phyloP scores from a whole-genome alignment of 139 green algal genomes.

The Dunaliella primolecta region DNA sequence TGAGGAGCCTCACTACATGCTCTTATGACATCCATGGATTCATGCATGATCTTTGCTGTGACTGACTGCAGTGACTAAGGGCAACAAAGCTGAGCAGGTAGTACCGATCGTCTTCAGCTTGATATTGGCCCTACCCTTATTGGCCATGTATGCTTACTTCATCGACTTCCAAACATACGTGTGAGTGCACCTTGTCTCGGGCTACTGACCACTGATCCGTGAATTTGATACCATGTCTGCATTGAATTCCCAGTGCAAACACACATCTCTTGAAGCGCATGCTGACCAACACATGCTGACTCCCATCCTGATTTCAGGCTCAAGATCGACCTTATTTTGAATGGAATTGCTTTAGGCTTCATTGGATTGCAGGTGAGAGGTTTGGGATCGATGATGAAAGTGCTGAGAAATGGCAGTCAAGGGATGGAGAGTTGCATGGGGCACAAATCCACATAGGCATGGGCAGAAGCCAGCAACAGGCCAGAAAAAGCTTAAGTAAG shows the following conservation, averaged over 20 bases:
- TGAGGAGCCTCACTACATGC: too few relatives aligned
- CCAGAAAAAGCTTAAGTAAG: too few relatives aligned
- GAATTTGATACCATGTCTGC: too few relatives aligned
- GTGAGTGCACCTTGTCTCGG: conserved; percentile 32
- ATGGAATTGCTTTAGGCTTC: conserved; percentile 39
- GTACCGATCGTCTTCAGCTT: conserved; percentile 46
- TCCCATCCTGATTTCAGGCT: conserved; percentile 30
- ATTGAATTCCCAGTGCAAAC: not conserved
- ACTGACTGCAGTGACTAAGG: conserved; percentile 47
- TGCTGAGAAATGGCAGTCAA: too few relatives aligned
- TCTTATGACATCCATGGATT: too few relatives aligned
- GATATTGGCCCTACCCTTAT: conserved; percentile 38
- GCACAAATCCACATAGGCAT: not conserved
- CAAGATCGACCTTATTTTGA: conserved; percentile 50
- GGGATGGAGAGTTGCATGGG: not conserved
- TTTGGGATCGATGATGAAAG: too few relatives aligned
- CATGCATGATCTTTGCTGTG: too few relatives aligned
- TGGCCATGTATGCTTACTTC: conserved; percentile 59
- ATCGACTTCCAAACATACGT: conserved; percentile 62
- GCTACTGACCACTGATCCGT: not conserved
- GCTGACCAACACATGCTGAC: too few relatives aligned
- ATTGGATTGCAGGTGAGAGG: conserved; percentile 42
- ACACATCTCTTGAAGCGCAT: too few relatives aligned
- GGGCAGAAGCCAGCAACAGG: too few relatives aligned
- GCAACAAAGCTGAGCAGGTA: conserved; percentile 59